Conservation (phyloP, 2,329 filamentous ascomycete genomes). For the Curvularia eragrostidis region DNA sequence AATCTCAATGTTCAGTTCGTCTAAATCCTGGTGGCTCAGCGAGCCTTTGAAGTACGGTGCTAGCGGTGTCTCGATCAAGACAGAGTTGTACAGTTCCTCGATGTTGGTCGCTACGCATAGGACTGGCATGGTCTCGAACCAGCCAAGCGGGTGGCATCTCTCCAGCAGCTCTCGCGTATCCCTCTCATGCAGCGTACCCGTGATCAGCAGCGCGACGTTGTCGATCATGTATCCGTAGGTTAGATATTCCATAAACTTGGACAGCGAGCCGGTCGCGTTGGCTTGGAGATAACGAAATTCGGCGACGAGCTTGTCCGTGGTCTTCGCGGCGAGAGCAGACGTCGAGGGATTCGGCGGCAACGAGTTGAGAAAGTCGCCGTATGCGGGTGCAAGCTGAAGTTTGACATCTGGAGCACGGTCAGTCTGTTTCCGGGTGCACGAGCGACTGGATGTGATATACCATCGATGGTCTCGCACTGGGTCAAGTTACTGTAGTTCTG, state of each 20-base stretch:
- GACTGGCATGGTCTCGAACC: conserved; percentile 99
- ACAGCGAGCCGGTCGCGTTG: conserved; percentile 87
- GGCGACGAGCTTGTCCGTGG: conserved; percentile 96
- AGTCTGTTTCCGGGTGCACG: conserved; percentile 11
- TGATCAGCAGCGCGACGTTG: conserved; percentile 97
- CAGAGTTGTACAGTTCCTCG: conserved; percentile 97
- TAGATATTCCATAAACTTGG: conserved; percentile 96
- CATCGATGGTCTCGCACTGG: conserved; percentile 97
- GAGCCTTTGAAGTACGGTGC: conserved; percentile 98
- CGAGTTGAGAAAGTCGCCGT: conserved; percentile 93
- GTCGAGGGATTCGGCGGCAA: conserved; percentile 97
- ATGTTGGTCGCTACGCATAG: conserved; percentile 98
- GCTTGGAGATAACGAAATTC: conserved; percentile 97
- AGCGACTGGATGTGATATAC: conserved; percentile 57
- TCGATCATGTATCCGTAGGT: conserved; percentile 99
- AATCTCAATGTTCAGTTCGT: conserved; percentile 99
- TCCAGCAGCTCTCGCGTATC: conserved; percentile 95
- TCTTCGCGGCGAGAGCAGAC: conserved; percentile 90
- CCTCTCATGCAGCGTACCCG: conserved; percentile 94
- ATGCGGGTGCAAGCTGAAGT: conserved; percentile 93
- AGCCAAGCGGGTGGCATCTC: conserved; percentile 93
- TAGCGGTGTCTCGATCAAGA: conserved; percentile 93
- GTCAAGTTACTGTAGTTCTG: conserved; percentile 94
- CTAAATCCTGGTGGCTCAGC: conserved; percentile 92
- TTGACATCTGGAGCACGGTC: conserved; percentile 83